Evolutionary conservation across 176 grass and related monocot species (phyloP).

Genomic region (Luzula sylvatica): DNA sequence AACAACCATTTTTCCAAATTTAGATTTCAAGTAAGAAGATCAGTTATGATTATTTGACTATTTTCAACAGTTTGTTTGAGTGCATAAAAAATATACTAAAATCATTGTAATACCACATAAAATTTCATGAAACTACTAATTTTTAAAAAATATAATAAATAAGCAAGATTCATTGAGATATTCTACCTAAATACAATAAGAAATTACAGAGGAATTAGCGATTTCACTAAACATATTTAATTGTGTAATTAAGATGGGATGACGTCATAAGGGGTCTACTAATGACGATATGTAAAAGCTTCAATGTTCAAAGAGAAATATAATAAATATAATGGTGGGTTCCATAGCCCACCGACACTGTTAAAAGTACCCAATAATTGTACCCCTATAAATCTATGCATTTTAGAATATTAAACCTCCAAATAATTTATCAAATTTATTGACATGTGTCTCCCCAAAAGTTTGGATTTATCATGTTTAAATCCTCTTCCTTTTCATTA

Average conservation of each 20-base stretch:
- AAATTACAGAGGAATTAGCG: too few relatives aligned
- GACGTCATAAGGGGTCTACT: slow-evolving; percentile 10
- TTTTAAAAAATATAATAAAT: too few relatives aligned
- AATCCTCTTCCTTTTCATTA: too few relatives aligned
- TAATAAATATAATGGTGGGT: neutral
- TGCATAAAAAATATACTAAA: too few relatives aligned
- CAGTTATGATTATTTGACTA: too few relatives aligned
- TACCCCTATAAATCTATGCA: too few relatives aligned
- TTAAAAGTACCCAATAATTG: slow-evolving; percentile 22
- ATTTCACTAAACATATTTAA: too few relatives aligned
- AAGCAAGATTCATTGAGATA: too few relatives aligned
- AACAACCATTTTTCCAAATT: slow-evolving; percentile 18
- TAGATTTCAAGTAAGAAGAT: slow-evolving; percentile 11
- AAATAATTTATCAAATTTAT: neutral
- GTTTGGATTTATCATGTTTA: neutral
- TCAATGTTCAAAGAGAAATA: slow-evolving; percentile 2
- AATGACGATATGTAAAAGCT: slow-evolving; percentile 6
- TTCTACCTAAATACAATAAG: too few relatives aligned
- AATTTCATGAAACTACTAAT: too few relatives aligned
- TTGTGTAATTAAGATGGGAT: neutral
- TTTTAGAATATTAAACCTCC: neutral
- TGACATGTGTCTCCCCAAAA: neutral
- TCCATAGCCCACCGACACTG: slow-evolving; percentile 9
- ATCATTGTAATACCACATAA: too few relatives aligned
- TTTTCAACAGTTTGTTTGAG: too few relatives aligned